Evolutionary conservation across 2,329 filamentous ascomycete species (phyloP).

Genomic region (Neofusicoccum sp.): DNA sequence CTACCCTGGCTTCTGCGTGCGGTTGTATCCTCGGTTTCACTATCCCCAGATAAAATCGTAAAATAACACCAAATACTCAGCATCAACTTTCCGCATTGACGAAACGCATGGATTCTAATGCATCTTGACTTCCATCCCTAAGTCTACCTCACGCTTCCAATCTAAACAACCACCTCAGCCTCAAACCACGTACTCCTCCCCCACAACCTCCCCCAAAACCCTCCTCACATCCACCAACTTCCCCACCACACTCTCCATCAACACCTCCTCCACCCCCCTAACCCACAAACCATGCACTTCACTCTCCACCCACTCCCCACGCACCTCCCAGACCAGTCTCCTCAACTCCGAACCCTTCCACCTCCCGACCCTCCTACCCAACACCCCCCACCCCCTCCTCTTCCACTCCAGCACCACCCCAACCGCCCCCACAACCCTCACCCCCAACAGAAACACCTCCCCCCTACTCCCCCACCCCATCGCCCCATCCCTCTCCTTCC

Average conservation of each 20-base stretch:
- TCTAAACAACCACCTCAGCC: neutral
- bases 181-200: neutral
- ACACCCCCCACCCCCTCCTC: slow-evolving; percentile 24
- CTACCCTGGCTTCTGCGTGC: no score
- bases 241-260: slow-evolving; percentile 29
- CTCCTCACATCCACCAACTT: slow-evolving; percentile 17
- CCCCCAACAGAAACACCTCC: slow-evolving; percentile 65
- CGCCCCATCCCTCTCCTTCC: slow-evolving; percentile 57
- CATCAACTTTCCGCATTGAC: no score
- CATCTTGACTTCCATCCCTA: no score
- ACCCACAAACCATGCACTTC: slow-evolving; percentile 42
- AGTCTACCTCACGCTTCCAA: no score
- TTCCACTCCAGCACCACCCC: slow-evolving; percentile 36
- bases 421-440: slow-evolving; percentile 46
- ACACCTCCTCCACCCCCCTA: slow-evolving; percentile 37
- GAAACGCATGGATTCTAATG: no score
- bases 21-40: no score
- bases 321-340: slow-evolving; percentile 31
- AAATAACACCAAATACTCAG: no score
- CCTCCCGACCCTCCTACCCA: slow-evolving; percentile 22
- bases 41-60: no score
- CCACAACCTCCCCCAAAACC: neutral
- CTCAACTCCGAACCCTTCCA: slow-evolving; percentile 30
- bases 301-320: slow-evolving; percentile 26
- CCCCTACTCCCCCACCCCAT: slow-evolving; percentile 73